Percentiles rank a stretch among this genome's conserved stretches.
Conservation (phyloP, 1,284 basidiomycete genomes). For the Heterobasidion irregulare region DNA sequence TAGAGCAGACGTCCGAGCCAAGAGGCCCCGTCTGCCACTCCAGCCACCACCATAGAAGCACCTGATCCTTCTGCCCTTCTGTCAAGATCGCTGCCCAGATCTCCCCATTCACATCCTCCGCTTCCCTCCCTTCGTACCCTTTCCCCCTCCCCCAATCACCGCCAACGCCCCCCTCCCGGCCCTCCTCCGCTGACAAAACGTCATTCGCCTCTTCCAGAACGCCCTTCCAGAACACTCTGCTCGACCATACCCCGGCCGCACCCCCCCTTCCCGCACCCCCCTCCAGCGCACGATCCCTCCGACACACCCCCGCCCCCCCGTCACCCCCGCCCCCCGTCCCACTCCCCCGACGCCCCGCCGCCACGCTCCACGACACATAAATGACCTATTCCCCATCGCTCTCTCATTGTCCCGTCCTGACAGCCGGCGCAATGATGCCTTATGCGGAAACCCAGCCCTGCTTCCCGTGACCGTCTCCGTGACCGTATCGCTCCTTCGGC, state of each 20-base stretch:
- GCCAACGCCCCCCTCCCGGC: constrained; percentile 6
- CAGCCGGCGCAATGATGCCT: background rate
- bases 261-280: constrained; percentile 2
- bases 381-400: too few species aligned
- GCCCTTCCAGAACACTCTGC: constrained; percentile 7
- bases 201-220: constrained; percentile 14
- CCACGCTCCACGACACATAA: too few species aligned
- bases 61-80: constrained; percentile 11
- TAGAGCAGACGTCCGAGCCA: constrained; percentile 4
- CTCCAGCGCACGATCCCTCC: background rate
- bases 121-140: constrained; percentile 1
- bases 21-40: background rate
- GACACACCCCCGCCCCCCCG: background rate
- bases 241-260: constrained; percentile 5
- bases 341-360: background rate
- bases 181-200: constrained; percentile 13
- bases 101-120: background rate
- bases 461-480: too few species aligned
- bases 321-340: background rate
- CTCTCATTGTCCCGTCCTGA: too few species aligned
- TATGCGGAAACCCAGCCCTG: background rate
- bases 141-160: constrained; percentile 8
- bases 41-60: constrained; percentile 8
- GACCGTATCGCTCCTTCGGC: too few species aligned
- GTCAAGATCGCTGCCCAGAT: background rate